Evolutionary conservation across 208 protist genomes (phyloP), one percentile per base, ranked within the genome.

Genomic region (Trypanosoma congolense): DNA sequence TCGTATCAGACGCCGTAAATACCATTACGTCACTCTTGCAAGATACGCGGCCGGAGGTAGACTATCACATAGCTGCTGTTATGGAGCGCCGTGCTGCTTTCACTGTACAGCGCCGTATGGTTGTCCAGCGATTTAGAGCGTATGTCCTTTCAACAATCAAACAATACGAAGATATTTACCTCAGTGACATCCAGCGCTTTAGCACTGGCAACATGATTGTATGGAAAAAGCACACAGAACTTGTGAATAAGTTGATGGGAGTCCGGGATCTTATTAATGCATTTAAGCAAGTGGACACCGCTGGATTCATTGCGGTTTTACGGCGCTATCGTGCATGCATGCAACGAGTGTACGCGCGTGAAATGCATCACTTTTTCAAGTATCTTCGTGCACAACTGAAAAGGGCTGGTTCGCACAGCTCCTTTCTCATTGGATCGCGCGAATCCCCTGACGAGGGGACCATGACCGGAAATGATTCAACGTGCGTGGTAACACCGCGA

Each of bases 41-140:
- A 35, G 83, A 88, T 65, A 58, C 60, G 19, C 71, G 77, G 30
- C 63, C 91, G 16, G 73, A 78, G 50, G 66, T 26, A 19, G 82
- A 91, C 42, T 94, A 80, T 50, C 87, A 83, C 54, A 94, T 94
- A 56, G 67, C 77, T n/a, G 80, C 81, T 31, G 81, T 94, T 14
- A 19, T 61, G 28, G 81, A 91, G 68, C 75, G 83, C 12, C 83
- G 85, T 48, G 60, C 69, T 6, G 89, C 77, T 43, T 94, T 92
- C 53, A 50, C 80, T 12, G 70, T 80, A 28, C 81, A 88, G 65
- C 83, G 81, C 24, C 69, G 67, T 42, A 84, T 88, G 76, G 79
- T 92, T 60, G 79, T 75, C 22, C 69, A 70, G 30, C 73, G 79
- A n/a, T 78, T 78, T 6, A 74, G 77, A 57, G 25, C 56, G 36